These are phyloP conservation scores for Ceratonia siliqua DNA, from an alignment of 306 rosid genomes.

Conservation along the genomic window DNA sequence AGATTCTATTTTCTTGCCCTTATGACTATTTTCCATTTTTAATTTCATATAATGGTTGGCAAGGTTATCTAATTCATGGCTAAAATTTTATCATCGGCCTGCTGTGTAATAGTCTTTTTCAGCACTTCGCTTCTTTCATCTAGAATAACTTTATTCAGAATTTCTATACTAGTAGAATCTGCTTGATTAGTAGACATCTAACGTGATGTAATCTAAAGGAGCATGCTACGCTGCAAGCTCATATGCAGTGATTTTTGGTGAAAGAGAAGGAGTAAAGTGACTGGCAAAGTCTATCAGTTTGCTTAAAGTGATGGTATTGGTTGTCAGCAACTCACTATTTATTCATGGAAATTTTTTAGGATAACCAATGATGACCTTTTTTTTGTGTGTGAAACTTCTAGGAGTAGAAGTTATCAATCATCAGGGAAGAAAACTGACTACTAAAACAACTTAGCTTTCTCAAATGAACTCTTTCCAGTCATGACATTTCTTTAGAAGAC, in stretches of 20 bases:
- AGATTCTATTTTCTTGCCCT: not conserved
- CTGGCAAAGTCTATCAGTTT: not conserved
- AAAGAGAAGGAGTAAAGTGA: not conserved
- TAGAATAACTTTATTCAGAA: not conserved
- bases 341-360: not conserved
- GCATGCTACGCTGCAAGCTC: not conserved
- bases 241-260: not conserved
- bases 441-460: slow-evolving; percentile 5
- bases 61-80: not conserved
- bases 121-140: not conserved
- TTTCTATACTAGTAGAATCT: not conserved
- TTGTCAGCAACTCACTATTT: not conserved
- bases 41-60: not conserved
- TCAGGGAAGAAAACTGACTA: slow-evolving; percentile 6
- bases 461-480: not conserved
- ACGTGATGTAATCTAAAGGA: not conserved
- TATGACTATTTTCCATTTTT: not conserved
- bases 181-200: not conserved
- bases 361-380: not conserved
- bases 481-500: slow-evolving; percentile 28
- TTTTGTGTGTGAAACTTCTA: slow-evolving; percentile 5
- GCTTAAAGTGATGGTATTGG: not conserved
- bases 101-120: not conserved
- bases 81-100: not conserved
- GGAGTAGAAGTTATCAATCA: slow-evolving; percentile 7